A percentile compares a stretch with the other conserved stretches of the same genome.
Evolutionary conservation across 257 asterid species (phyloP).

Genomic region (Solanum lycopersicoides): DNA sequence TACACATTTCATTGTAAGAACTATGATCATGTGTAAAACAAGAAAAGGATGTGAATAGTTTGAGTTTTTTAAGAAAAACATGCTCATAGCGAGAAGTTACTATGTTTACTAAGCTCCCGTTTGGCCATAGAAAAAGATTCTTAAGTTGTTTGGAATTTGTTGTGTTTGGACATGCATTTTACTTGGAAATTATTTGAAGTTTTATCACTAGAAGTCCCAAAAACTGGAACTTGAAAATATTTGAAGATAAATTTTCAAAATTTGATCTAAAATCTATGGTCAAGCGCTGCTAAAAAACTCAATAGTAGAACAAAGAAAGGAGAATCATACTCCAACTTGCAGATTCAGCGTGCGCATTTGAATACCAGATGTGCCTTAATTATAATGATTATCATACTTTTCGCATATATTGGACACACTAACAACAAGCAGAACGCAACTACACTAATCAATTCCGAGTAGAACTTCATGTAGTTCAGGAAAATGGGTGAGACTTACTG

Average conservation of each 20-base stretch:
- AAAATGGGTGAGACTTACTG: background rate
- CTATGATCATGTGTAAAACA: background rate
- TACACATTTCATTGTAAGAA: background rate
- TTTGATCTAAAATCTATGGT: background rate
- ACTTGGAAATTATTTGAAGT: background rate
- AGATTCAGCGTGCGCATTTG: background rate
- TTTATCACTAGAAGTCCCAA: background rate
- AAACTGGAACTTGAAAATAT: background rate
- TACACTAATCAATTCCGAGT: background rate
- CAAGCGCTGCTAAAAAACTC: background rate
- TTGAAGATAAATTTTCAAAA: background rate
- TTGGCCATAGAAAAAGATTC: background rate
- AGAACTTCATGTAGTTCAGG: background rate
- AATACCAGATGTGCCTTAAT: background rate
- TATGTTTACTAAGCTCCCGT: background rate
- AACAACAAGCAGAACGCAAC: background rate
- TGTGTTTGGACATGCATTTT: background rate
- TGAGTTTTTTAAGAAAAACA: background rate
- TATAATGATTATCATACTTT: background rate
- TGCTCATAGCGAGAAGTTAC: background rate
- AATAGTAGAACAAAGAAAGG: background rate
- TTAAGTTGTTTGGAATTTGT: background rate
- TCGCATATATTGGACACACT: background rate
- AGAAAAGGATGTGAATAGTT: background rate
- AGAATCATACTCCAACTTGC: background rate